Evolutionary conservation across 1,284 basidiomycete genomes (phyloP).

Genomic region (Trametes versicolor): DNA sequence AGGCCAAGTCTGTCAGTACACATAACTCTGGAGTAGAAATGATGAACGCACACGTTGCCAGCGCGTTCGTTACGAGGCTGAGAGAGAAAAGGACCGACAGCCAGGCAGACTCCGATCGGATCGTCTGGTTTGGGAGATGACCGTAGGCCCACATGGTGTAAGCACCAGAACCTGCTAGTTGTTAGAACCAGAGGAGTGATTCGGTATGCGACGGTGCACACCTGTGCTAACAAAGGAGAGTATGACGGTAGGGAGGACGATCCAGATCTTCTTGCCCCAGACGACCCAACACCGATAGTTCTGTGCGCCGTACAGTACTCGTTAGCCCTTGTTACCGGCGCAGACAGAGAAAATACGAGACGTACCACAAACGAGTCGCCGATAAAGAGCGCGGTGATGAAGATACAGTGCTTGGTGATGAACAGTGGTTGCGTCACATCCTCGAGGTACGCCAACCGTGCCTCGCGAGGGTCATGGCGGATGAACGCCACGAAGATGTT

Average conservation of each 20-base stretch:
- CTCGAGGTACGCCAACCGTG: slow-evolving; percentile 27
- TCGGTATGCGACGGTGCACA: not conserved
- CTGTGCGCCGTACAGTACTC: slow-evolving; percentile 6
- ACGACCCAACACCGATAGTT: slow-evolving; percentile 36
- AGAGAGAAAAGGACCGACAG: slow-evolving; percentile 29
- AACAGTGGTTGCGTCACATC: slow-evolving; percentile 31
- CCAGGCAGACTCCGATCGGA: slow-evolving; percentile 22
- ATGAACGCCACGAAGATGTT: slow-evolving; percentile 34
- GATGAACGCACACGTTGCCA: slow-evolving; percentile 22
- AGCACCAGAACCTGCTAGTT: slow-evolving; percentile 1
- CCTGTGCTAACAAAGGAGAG: slow-evolving; percentile 29
- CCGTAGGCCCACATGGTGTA: slow-evolving; percentile 24
- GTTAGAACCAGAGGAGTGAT: not conserved
- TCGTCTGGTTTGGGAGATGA: slow-evolving; percentile 17
- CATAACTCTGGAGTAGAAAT: too few relatives aligned
- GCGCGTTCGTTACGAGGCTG: slow-evolving; percentile 32
- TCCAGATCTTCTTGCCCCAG: slow-evolving; percentile 31
- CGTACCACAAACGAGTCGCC: slow-evolving; percentile 35
- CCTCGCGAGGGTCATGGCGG: slow-evolving; percentile 17
- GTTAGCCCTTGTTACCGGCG: not conserved
- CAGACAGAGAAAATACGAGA: not conserved
- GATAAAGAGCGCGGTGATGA: slow-evolving; percentile 27
- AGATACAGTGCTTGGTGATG: slow-evolving; percentile 25
- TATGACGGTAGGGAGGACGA: slow-evolving; percentile 26
- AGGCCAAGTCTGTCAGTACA: not conserved